Evolutionary conservation across 2,329 filamentous ascomycete species (phyloP), one percentile per base, ranked within the genome.

Genomic region (Colletotrichum phormii): DNA sequence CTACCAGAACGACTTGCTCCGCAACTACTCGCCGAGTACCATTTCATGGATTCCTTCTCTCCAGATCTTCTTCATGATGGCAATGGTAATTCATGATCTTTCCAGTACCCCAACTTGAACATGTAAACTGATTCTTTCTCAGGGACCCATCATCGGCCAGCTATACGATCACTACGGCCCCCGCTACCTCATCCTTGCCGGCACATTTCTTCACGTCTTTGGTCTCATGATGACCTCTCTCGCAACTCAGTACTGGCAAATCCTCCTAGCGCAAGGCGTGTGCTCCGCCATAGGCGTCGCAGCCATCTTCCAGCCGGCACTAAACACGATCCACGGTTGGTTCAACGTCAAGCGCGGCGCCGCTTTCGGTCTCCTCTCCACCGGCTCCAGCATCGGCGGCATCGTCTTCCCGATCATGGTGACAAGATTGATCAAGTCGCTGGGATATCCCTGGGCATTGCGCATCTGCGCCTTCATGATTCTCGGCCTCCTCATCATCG

Each of bases 91-190:
- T 67, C 76, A 77, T 75, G 79, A 82, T 57, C 76, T 54, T n/a
- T 35, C 26, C 42, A 22, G 4, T 49, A 18, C 8, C 18, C 1
- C 2, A 49, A 49, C 0, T 9, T n/a, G 42, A 49, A 49, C 8
- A 22, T 49, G 18, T 9, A n/a, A 49, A 22, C 51, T 64, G 2
- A 64, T 18, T 31, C 3, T 31, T 80, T 6, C 8, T 5, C 24
- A 87, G 74, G 90, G 91, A 0, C 90, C 90, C 0, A 76, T 93
- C 8, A 86, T 91, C n/a, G 92, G 92, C 2, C 87, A 84, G 37
- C 70, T 92, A 0, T 93, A 88, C 75, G 92, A 94, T 76, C 88
- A 84, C 68, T 88, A 90, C 69, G 92, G 92, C 0, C 90, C 91
- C 0, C 85, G 87, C 33, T 86, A 82, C 59, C 81, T 93, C 0